phyloP scores from a whole-genome alignment of 225 moss, liverwort and hornwort species.

The Pseudoscleropodium purum region DNA sequence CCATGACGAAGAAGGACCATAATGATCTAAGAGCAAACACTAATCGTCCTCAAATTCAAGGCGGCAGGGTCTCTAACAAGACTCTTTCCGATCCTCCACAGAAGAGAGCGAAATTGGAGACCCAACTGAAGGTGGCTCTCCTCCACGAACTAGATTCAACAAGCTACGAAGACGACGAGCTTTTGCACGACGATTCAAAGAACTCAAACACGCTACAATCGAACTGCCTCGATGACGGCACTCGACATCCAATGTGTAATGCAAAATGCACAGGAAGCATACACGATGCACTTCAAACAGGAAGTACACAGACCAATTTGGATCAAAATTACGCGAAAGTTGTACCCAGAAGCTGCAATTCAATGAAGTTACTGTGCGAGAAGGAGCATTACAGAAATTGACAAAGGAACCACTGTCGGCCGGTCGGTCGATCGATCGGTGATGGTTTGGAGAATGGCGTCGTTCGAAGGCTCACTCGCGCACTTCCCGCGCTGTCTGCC shows the following conservation, averaged over 20 bases:
- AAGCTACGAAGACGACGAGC: not conserved
- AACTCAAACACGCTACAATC: not conserved
- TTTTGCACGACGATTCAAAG: not conserved
- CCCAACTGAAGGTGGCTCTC: too few relatives aligned
- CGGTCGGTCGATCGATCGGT: not conserved
- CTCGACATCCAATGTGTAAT: not conserved
- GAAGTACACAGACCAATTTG: not conserved
- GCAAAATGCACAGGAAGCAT: not conserved
- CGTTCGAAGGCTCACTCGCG: not conserved
- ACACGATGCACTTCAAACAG: not conserved
- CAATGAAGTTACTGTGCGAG: not conserved
- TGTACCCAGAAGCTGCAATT: not conserved
- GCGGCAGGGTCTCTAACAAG: not conserved
- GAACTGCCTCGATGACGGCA: not conserved
- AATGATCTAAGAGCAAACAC: not conserved
- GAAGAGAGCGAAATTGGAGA: not conserved
- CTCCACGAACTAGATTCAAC: not conserved
- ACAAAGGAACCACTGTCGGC: not conserved
- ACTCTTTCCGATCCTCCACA: not conserved
- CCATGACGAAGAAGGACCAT: not conserved
- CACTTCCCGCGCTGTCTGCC: conserved; percentile 2
- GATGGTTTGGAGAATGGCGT: not conserved
- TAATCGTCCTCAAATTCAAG: not conserved
- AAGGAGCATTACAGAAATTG: not conserved
- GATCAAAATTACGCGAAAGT: not conserved